phyloP scores from a whole-genome alignment of 495 filamentous ascomycete species.

The Cercophora sp. region DNA sequence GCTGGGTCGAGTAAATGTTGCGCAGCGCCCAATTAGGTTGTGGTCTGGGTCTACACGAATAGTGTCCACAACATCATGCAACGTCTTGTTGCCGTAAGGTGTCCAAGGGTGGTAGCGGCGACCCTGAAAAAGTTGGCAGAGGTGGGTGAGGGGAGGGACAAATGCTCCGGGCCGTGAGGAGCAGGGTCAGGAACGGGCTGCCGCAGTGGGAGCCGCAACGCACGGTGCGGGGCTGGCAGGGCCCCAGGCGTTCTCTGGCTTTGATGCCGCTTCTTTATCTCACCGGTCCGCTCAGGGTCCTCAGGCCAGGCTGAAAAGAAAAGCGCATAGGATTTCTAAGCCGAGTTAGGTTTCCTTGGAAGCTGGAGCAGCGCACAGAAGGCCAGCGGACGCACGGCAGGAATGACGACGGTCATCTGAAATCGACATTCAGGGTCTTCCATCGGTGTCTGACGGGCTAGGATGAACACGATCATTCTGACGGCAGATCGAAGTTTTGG shows the following conservation, averaged over 20 bases:
- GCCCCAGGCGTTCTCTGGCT: neutral
- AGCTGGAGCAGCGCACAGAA: neutral
- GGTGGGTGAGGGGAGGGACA: constrained; percentile 3
- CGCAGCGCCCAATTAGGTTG: neutral
- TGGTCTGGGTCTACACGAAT: neutral
- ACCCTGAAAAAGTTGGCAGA: neutral
- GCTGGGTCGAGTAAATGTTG: neutral
- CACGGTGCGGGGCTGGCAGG: neutral
- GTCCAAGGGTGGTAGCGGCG: too few species aligned
- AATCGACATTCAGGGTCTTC: constrained; percentile 19
- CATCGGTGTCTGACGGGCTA: constrained; percentile 2
- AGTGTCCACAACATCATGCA: neutral
- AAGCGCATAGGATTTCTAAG: neutral
- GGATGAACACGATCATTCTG: constrained; percentile 19
- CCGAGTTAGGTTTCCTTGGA: constrained; percentile 8
- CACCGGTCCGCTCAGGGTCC: too few species aligned
- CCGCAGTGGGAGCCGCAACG: neutral
- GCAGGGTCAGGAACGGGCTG: neutral
- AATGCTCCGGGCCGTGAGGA: constrained; percentile 9
- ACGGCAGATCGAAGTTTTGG: constrained; percentile 26
- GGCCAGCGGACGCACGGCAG: neutral
- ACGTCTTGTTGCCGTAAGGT: too few species aligned
- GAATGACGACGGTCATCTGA: constrained; percentile 10
- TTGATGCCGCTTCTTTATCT: too few species aligned
- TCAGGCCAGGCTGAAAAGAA: neutral